Evolutionary conservation across 805 yeast genomes (phyloP), one percentile per base, ranked within the genome.

Genomic region (Saccharomycopsis vini): DNA sequence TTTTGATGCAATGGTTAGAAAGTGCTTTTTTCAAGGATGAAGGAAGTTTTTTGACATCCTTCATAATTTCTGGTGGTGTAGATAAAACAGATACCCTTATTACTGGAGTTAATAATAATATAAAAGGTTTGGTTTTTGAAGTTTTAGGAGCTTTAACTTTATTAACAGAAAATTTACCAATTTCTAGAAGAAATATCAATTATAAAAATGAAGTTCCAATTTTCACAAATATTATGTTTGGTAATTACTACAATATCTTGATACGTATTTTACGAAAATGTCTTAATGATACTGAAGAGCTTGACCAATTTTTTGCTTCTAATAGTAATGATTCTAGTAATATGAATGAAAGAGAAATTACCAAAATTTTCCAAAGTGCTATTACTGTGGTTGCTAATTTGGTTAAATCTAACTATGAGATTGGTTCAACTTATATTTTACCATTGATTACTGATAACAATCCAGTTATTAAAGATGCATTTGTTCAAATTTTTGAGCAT

Each of bases 191-290:
- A 72, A 21, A 80, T 74, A 29, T 80, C 67, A 45, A 78, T 75
- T 23, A 69, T 41, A 79, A 72, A 43, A 66, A 63, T 16, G 84
- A 78, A 51, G 54, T 75, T 28, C 64, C 64, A 33, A 72, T 74
- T 49, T 71, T 77, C 28, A 75, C 72, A 52, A 75, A 75, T 24
- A 73, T 81, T 37, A 69, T 77, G 9, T 83, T 84, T 59, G 78
- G 81, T 3, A 79, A 79, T 49, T 81, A 79, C 54, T 83, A 81
- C 59, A 78, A 79, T 69, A 55, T 81, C 61, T 55, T 83, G 36
- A 34, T 45, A 4, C 23, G 49, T 5, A 37, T 48, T 22, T 40
- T 48, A 21, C 73, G 55, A 67, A 73, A 54, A 66, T 73, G 21
- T 61, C 74, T 48, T 43, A 77, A 75, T 45, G 67, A 68, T 48